Evolutionary conservation across 129 eudicot genomes (phyloP).

Genomic region (Flaveria linearis): DNA sequence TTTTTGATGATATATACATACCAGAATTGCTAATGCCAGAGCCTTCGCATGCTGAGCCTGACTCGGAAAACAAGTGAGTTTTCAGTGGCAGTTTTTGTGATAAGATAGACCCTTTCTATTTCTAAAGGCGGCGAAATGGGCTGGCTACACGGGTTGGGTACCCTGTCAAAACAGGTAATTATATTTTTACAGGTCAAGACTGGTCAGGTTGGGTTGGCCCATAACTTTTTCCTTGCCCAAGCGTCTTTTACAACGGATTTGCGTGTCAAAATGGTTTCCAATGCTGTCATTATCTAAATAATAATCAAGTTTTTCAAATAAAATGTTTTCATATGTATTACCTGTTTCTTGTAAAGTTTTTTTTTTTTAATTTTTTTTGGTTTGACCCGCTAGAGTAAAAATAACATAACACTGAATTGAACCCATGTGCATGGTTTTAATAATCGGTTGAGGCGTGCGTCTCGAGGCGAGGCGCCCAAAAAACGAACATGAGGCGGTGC

Average conservation of each 20-base stretch:
- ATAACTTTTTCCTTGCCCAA: not conserved
- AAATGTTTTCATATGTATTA: not conserved
- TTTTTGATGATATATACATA: constrained; percentile 86
- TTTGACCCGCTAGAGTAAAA: not conserved
- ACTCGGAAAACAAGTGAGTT: constrained; percentile 55
- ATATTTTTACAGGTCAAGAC: not conserved
- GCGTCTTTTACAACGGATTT: not conserved
- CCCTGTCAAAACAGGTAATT: not conserved
- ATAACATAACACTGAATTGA: not conserved
- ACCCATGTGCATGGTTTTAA: not conserved
- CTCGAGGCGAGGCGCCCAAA: too few relatives aligned
- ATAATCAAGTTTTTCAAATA: not conserved
- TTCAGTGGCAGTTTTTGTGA: constrained; percentile 8
- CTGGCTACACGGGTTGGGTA: not conserved
- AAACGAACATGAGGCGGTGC: too few relatives aligned
- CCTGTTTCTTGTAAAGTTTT: not conserved
- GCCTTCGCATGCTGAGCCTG: constrained; percentile 56
- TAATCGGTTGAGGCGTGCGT: too few relatives aligned
- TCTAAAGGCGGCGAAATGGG: not conserved
- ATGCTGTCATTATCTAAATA: not conserved
- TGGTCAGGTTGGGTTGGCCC: not conserved
- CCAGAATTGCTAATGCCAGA: constrained; percentile 63
- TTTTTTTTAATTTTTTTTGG: not conserved
- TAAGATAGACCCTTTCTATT: not conserved
- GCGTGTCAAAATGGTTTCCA: not conserved